Evolutionary conservation across 75 land plant genomes (phyloP), one percentile per base, ranked within the genome.

Genomic region (Selaginella tamariscina): DNA sequence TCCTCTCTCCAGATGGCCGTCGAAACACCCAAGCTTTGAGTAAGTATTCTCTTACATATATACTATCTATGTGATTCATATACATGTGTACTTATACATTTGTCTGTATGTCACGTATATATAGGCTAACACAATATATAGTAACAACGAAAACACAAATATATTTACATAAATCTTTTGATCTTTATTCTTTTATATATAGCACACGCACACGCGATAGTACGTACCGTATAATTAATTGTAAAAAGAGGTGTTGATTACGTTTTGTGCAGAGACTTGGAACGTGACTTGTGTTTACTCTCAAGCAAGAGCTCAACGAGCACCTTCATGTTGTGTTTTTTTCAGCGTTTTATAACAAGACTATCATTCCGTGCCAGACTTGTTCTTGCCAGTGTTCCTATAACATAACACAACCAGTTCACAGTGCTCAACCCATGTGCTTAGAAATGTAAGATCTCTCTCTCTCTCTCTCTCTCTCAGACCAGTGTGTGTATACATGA

Each of bases 291-390:
- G 62, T 27, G 21, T 2, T 5, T 59, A 59, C 26, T 59, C 62
- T 2, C 62, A 59, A 21, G 62, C 62, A 5, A 8, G 8, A n/a
- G 62, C 62, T 59, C 21, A 26, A 21, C 21, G 26, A 59, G 23
- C 62, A 59, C 62, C 62, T 9, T 59, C 62, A 8, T 59, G 62
- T 23, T 59, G 62, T n/a, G 62, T 59, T 27, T 59, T 23, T 23
- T 23, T 59, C 62, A n/a, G 62, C 62, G 2, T 59, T 59, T 59
- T 59, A 59, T n/a, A 59, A 59, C 26, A n/a, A 5, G 23, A 59
- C 62, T 5, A 59, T 59, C 21, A n/a, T 59, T 59, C 62, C 62
- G 5, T 59, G 62, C 26, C 62, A 8, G 62, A 59, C 62, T 59
- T 59, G 62, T 59, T 5, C 62, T 5, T 59, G 62, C 62, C 21